Percentiles rank a stretch among this genome's conserved stretches.
These are phyloP conservation scores for Phytophthora chlamydospora DNA, from an alignment of 352 stramenopile genomes.

Conservation along the genomic window DNA sequence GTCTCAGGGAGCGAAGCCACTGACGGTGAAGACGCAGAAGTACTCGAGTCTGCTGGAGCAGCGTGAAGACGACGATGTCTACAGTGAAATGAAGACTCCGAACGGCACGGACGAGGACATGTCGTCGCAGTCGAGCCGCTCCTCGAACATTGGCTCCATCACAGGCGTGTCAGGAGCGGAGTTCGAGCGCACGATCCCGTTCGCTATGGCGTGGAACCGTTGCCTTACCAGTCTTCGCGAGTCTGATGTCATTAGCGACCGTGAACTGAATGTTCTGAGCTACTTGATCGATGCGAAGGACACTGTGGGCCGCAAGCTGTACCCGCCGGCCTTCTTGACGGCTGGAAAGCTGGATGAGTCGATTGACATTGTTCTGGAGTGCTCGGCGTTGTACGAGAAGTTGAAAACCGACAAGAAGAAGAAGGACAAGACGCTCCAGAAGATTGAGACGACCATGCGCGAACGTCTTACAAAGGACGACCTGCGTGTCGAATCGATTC, in stretches of 20 bases:
- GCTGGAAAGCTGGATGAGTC: constrained; percentile 85
- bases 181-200: constrained; percentile 85
- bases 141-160: constrained; percentile 72
- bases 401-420: constrained; percentile 88
- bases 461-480: constrained; percentile 85
- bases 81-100: constrained; percentile 65
- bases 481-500: constrained; percentile 77
- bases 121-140: constrained; percentile 48
- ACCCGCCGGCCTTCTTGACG: constrained; percentile 80
- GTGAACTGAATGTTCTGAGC: constrained; percentile 82
- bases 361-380: constrained; percentile 87
- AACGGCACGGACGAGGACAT: constrained; percentile 71
- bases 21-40: constrained; percentile 85
- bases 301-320: constrained; percentile 69
- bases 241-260: constrained; percentile 81
- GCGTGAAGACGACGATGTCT: constrained; percentile 56
- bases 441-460: constrained; percentile 85
- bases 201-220: constrained; percentile 88
- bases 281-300: constrained; percentile 87
- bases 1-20: constrained; percentile 72
- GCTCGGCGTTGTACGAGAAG: constrained; percentile 78
- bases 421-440: constrained; percentile 86
- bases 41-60: constrained; percentile 79
- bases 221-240: constrained; percentile 76
- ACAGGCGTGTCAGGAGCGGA: constrained; percentile 77